phyloP scores from a whole-genome alignment of 2,329 filamentous ascomycete species.

The Ascochyta koolunga region DNA sequence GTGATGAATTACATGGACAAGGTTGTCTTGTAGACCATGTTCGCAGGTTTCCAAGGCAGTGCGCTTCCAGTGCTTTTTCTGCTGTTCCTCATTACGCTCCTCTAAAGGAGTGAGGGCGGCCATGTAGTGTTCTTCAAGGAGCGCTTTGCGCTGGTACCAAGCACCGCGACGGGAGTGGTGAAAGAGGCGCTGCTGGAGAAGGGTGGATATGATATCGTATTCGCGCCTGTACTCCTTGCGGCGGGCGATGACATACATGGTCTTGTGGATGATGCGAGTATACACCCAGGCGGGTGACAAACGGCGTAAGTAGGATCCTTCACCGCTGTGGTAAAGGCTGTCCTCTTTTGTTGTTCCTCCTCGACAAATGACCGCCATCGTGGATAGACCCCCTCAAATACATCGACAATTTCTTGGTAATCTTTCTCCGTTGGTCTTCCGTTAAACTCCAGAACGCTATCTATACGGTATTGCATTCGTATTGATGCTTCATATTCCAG shows the following conservation, averaged over 20 bases:
- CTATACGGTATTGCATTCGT: slow-evolving; percentile 79
- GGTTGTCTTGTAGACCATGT: slow-evolving; percentile 79
- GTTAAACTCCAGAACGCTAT: slow-evolving; percentile 80
- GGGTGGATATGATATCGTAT: slow-evolving; percentile 72
- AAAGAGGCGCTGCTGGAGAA: slow-evolving; percentile 82
- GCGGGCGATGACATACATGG: slow-evolving; percentile 76
- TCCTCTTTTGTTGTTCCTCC: slow-evolving; percentile 82
- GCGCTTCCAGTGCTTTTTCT: slow-evolving; percentile 83
- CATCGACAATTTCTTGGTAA: slow-evolving; percentile 70
- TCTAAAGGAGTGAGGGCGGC: slow-evolving; percentile 48
- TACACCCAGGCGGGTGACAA: slow-evolving; percentile 94
- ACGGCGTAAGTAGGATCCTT: slow-evolving; percentile 85
- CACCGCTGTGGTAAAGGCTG: slow-evolving; percentile 76
- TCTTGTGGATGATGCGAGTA: slow-evolving; percentile 90
- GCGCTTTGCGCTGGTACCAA: slow-evolving; percentile 95
- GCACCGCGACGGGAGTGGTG: slow-evolving; percentile 82
- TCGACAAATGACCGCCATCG: slow-evolving; percentile 77
- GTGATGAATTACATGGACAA: slow-evolving; percentile 91
- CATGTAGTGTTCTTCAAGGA: slow-evolving; percentile 97
- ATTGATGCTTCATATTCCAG: slow-evolving; percentile 90
- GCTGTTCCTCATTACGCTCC: slow-evolving; percentile 57
- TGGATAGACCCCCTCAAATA: slow-evolving; percentile 76
- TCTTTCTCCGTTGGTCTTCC: slow-evolving; percentile 70
- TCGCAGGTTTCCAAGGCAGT: slow-evolving; percentile 83
- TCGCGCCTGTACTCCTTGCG: slow-evolving; percentile 82